Conservation (phyloP, 2,329 filamentous ascomycete genomes). For the Hortaea werneckii region DNA sequence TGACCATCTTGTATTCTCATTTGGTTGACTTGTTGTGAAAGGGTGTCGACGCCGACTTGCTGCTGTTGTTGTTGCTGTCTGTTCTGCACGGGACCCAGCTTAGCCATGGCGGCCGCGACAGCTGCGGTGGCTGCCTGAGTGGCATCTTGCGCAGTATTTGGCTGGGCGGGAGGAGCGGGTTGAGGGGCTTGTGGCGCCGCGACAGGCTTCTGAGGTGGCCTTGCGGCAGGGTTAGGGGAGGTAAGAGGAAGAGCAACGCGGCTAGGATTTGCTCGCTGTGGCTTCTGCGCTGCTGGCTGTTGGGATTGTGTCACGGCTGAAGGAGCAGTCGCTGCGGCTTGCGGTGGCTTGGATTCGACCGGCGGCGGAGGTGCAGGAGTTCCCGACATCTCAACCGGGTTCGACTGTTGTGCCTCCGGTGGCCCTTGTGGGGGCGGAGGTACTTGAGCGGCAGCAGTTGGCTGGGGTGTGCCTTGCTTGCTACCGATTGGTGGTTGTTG, state of each 20-base stretch:
- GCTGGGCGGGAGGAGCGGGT: constrained; percentile 8
- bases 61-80: constrained; percentile 1
- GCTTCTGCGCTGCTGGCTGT: constrained; percentile 28
- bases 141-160: constrained; percentile 36
- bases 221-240: constrained; percentile 25
- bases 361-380: constrained; percentile 47
- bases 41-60: constrained; percentile 47
- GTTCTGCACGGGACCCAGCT: constrained; percentile 40
- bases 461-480: constrained; percentile 26
- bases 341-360: constrained; percentile 57
- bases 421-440: constrained; percentile 10
- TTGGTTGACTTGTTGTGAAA: constrained; percentile 65
- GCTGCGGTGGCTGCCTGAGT: constrained; percentile 66
- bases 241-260: constrained; percentile 54
- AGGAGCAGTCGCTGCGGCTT: constrained; percentile 46
- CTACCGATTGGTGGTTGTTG: constrained; percentile 29
- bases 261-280: constrained; percentile 32
- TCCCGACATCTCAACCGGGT: constrained; percentile 26
- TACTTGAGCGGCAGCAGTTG: constrained; percentile 5
- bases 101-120: constrained; percentile 69
- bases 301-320: constrained; percentile 30
- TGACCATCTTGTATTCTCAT: constrained; percentile 45
- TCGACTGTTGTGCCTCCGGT: constrained; percentile 13
- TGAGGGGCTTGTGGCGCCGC: constrained; percentile 1
- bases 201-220: constrained; percentile 12